Evolutionary conservation across 345 rosid species (phyloP).

Genomic region (Psidium friedrichsthalianum): DNA sequence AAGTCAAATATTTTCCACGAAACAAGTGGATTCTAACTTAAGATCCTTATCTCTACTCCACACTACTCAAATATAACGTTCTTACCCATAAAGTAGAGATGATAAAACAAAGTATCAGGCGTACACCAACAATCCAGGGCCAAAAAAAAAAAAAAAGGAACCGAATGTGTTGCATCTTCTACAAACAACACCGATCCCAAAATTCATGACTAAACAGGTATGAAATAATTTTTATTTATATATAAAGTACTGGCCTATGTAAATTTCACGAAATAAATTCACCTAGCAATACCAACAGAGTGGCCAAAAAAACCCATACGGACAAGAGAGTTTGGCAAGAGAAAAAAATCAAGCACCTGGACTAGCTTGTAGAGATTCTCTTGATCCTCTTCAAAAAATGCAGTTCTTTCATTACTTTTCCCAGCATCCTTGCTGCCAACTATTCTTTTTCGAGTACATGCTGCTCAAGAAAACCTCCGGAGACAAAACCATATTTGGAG

Average conservation of each 20-base stretch:
- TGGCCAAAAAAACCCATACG: neutral
- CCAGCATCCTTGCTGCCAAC: conserved; percentile 15
- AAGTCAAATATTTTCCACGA: too few species aligned
- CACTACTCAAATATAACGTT: neutral
- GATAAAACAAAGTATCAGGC: neutral
- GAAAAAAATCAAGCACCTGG: conserved; percentile 34
- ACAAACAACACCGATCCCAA: neutral
- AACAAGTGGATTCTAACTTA: neutral
- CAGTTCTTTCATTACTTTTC: conserved; percentile 32
- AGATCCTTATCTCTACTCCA: neutral
- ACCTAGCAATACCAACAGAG: neutral
- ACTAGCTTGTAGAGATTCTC: conserved; percentile 94
- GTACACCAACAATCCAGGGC: neutral
- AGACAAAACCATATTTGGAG: conserved; percentile 62
- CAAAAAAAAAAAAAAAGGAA: neutral
- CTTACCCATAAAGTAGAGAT: neutral
- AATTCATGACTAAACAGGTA: neutral
- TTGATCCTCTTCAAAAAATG: conserved; percentile 83
- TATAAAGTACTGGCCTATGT: neutral
- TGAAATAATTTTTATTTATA: neutral
- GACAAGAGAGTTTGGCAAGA: neutral
- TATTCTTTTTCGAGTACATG: conserved; percentile 38
- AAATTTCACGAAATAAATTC: neutral
- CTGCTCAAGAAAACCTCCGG: conserved; percentile 26
- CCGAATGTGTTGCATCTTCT: neutral